A percentile compares a stretch with the other conserved stretches of the same genome.
Evolutionary conservation across 2,329 filamentous ascomycete species (phyloP).

Genomic region (Phoma herbarum): DNA sequence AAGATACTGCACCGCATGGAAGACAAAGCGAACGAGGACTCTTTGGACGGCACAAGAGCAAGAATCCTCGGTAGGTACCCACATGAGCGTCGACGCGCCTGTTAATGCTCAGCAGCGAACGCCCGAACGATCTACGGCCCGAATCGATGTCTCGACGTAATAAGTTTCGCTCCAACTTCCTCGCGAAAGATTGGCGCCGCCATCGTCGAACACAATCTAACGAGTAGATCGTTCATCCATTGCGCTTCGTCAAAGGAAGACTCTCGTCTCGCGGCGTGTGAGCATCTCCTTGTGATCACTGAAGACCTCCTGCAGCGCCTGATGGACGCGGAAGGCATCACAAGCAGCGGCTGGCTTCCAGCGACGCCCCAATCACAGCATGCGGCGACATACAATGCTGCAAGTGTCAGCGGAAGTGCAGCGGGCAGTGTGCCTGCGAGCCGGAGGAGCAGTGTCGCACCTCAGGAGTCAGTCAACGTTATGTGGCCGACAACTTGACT

Average conservation of each 20-base stretch:
- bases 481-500: neutral
- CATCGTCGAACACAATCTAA: constrained; percentile 50
- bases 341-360: constrained; percentile 48
- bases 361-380: constrained; percentile 46
- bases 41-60: constrained; percentile 45
- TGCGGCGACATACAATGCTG: constrained; percentile 35
- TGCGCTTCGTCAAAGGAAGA: constrained; percentile 46
- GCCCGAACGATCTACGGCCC: constrained; percentile 48
- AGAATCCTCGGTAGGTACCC: constrained; percentile 41
- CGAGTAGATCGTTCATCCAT: constrained; percentile 47
- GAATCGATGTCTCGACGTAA: constrained; percentile 47
- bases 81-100: too few species aligned
- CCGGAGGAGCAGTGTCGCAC: constrained; percentile 39
- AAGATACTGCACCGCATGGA: constrained; percentile 48
- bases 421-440: constrained; percentile 31
- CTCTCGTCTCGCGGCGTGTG: constrained; percentile 41
- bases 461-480: constrained; percentile 34
- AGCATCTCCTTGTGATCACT: constrained; percentile 49
- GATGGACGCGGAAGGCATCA: constrained; percentile 46
- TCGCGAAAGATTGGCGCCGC: constrained; percentile 47
- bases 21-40: constrained; percentile 45
- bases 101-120: constrained; percentile 35
- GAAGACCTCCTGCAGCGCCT: constrained; percentile 47
- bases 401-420: constrained; percentile 29
- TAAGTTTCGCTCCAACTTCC: constrained; percentile 47